Percentiles rank a stretch among this genome's conserved stretches.
Evolutionary conservation across 257 asterid species (phyloP).

Genomic region (Solanum piurae): DNA sequence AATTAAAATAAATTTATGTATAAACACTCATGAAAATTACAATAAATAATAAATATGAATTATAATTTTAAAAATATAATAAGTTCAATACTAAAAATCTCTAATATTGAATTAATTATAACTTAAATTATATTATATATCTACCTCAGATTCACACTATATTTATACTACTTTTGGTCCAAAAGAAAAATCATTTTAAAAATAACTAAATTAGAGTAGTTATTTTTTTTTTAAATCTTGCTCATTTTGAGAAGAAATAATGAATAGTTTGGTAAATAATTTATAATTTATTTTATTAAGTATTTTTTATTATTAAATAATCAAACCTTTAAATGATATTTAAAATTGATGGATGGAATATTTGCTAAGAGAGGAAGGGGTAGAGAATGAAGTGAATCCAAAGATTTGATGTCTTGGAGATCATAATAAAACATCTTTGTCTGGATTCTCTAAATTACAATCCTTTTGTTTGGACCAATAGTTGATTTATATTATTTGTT

Average conservation of each 20-base stretch:
- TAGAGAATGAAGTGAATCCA: neutral
- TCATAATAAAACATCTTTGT: neutral
- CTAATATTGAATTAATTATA: no score
- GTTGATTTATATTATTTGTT: neutral
- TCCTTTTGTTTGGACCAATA: neutral
- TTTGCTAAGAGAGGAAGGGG: neutral
- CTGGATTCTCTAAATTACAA: neutral
- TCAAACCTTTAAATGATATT: neutral
- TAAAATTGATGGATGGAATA: neutral
- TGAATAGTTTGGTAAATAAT: neutral
- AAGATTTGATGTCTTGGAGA: neutral
- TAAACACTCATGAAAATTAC: no score
- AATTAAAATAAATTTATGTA: no score
- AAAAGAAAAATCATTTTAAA: no score
- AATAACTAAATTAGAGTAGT: no score
- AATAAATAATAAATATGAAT: neutral
- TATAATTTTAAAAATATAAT: neutral
- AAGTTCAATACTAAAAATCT: neutral
- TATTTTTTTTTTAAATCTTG: no score
- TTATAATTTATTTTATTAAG: neutral
- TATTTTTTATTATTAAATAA: neutral
- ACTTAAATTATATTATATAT: no score
- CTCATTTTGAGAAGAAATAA: neutral
- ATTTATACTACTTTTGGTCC: neutral
- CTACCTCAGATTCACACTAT: neutral